These are phyloP conservation scores for Xylogone sp. DNA, from an alignment of 2,329 filamentous ascomycete species.

Conservation along the genomic window DNA sequence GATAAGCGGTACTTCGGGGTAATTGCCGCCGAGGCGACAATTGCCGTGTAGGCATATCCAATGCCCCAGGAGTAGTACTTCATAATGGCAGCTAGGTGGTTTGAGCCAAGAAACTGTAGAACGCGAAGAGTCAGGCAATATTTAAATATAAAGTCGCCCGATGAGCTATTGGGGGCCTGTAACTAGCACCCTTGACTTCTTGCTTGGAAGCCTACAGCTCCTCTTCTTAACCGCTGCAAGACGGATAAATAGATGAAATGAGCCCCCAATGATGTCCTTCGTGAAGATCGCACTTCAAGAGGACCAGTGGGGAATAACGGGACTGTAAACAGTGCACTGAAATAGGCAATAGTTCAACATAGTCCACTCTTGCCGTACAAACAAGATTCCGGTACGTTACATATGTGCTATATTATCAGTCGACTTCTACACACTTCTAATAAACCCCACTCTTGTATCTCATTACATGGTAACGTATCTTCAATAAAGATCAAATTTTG, in stretches of 20 bases:
- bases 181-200: neutral
- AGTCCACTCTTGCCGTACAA: neutral
- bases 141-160: neutral
- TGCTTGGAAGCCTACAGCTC: neutral
- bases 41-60: neutral
- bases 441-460: neutral
- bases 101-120: conserved; percentile 4
- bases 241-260: neutral
- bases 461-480: neutral
- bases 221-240: neutral
- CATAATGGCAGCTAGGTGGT: neutral
- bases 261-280: neutral
- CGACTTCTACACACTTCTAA: neutral
- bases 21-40: conserved; percentile 1
- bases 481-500: no score
- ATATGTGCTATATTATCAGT: neutral
- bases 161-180: neutral
- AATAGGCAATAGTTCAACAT: neutral
- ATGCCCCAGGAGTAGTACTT: conserved; percentile 2
- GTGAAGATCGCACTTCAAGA: neutral
- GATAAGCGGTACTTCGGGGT: conserved; percentile 15
- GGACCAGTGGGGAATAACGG: neutral
- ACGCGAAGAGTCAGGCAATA: neutral
- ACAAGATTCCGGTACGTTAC: neutral
- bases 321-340: neutral